Evolutionary conservation across 2,329 filamentous ascomycete species (phyloP), one percentile per base, ranked within the genome.

Genomic region (Scedosporium apiospermum): DNA sequence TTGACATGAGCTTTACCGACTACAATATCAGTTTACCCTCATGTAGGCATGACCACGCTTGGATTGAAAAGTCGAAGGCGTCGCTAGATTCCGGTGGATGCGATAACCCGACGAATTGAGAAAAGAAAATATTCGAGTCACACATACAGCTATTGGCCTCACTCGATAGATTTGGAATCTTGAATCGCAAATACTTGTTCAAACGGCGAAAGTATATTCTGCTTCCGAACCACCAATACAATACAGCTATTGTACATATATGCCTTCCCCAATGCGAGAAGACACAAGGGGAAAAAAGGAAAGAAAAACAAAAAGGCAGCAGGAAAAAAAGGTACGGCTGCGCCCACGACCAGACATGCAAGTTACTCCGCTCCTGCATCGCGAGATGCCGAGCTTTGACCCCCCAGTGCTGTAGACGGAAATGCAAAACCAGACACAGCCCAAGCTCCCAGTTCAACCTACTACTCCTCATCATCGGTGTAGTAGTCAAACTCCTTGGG

Each of bases 401-500:
- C 10, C 14, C 14, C 38, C 10, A 6, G 57, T n/a, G n/a, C 23
- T 21, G 27, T 21, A 16, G 26, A 42, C 5, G 26, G 27, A 38
- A 42, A 30, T 10, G 21, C 44, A 10, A 59, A n/a, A 58, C 6
- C n/a, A 41, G 12, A 30, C 27, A 30, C 27, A 30, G n/a, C n/a
- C 27, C 3, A 30, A 30, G 6, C 27, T 4, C 27, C 4, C 27
- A 30, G 16, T 27, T 46, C 12, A 18, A 49, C 34, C 12, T 16
- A 7, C 16, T 79, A 75, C 38, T 80, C 79, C 55, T 85, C 85
- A 2, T 79, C 82, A 62, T 91, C 89, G 4, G 87, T 87, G 68
- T 88, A 86, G 73, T 95, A 93, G 65, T 93, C 89, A 74, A 95
- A 95, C 60, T 90, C 87, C 10, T 78, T 76, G 4, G 90, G 91